These are phyloP conservation scores for Friedmanniomyces simplex DNA, from an alignment of 495 filamentous ascomycete species.

Conservation along the genomic window DNA sequence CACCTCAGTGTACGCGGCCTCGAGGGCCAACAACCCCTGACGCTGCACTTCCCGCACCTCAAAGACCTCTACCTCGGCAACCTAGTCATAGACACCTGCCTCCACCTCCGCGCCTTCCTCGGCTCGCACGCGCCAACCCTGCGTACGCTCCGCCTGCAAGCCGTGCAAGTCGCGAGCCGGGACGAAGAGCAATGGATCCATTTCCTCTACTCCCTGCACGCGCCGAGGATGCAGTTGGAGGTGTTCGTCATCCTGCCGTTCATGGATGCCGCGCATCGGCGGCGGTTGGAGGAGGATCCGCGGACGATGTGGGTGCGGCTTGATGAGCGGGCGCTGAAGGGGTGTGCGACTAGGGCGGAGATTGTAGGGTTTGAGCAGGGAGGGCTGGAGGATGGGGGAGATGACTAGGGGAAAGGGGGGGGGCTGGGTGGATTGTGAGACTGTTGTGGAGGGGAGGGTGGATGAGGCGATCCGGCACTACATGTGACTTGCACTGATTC, in stretches of 20 bases:
- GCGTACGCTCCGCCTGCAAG: background rate
- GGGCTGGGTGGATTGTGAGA: background rate
- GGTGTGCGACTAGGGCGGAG: background rate
- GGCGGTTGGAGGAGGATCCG: background rate
- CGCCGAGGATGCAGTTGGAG: background rate
- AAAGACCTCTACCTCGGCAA: background rate
- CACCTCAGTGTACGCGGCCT: no score
- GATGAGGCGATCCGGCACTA: no score
- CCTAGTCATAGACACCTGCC: background rate
- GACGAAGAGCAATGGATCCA: background rate
- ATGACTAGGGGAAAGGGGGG: no score
- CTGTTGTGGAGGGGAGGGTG: background rate
- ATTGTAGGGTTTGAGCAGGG: background rate
- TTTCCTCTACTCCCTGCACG: background rate
- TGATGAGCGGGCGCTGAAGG: background rate
- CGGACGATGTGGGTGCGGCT: background rate
- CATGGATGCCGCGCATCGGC: background rate
- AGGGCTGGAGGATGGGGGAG: no score
- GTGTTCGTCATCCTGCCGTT: background rate
- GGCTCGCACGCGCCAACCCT: background rate
- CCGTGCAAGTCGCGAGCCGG: background rate
- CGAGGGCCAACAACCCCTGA: no score
- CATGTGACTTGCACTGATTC: no score
- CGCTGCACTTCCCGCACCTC: background rate
- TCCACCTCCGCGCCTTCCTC: background rate